A percentile compares a stretch with the other conserved stretches of the same genome.
Evolutionary conservation across 495 filamentous ascomycete species (phyloP).

Genomic region (Penicillium salamii): DNA sequence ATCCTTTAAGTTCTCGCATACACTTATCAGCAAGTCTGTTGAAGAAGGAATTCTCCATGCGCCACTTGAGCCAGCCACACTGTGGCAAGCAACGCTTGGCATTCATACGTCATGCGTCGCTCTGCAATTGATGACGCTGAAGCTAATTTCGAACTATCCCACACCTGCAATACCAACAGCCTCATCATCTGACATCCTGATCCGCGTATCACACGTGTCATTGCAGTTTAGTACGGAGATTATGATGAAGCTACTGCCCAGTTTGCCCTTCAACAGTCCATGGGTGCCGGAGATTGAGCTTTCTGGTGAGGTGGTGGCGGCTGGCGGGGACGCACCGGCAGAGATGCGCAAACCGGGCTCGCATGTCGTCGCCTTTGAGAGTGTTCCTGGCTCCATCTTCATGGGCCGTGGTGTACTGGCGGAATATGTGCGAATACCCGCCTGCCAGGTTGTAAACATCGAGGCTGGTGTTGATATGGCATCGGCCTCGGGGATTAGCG

Average conservation of each 20-base stretch:
- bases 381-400: conserved; percentile 5
- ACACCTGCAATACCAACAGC: too few relatives aligned
- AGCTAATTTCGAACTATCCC: too few relatives aligned
- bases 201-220: conserved; percentile 20
- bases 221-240: conserved; percentile 12
- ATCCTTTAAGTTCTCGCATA: too few relatives aligned
- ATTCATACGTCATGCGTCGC: too few relatives aligned
- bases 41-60: too few relatives aligned
- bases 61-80: too few relatives aligned
- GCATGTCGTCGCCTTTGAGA: conserved; percentile 16
- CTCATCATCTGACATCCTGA: conserved; percentile 20
- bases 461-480: conserved; percentile 19
- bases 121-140: too few relatives aligned
- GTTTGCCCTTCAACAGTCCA: conserved; percentile 10
- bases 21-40: too few relatives aligned
- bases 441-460: conserved; percentile 10
- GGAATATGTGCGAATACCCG: conserved; percentile 16
- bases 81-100: too few relatives aligned
- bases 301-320: conserved; percentile 16
- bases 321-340: conserved; percentile 8
- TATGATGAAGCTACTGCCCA: conserved; percentile 9
- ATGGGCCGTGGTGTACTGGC: conserved; percentile 16
- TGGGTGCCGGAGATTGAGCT: conserved; percentile 20
- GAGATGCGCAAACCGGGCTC: conserved; percentile 12
- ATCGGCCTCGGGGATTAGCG: conserved; percentile 21